phyloP scores from a whole-genome alignment of 148 eudicot species.

The Hydrangea macrophylla region DNA sequence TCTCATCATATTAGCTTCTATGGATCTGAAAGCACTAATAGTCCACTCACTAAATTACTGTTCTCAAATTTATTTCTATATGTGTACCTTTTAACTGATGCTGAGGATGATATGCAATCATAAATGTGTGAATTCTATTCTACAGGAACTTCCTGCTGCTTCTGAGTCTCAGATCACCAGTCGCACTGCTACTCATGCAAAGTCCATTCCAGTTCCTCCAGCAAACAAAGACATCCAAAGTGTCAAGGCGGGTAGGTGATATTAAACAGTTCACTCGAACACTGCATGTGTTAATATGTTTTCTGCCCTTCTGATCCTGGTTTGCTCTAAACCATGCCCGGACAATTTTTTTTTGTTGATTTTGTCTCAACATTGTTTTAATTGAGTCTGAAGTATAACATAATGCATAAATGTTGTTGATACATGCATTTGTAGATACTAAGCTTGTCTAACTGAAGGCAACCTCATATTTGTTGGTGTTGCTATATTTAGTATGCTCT shows the following conservation, averaged over 20 bases:
- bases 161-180: constrained; percentile 2
- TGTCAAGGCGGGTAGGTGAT: constrained; percentile 11
- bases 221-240: background rate
- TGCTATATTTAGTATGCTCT: too few relatives aligned
- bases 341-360: background rate
- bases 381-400: background rate
- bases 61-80: background rate
- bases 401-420: background rate
- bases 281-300: background rate
- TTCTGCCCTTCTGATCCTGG: background rate
- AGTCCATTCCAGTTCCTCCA: constrained; percentile 5
- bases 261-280: background rate
- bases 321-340: background rate
- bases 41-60: background rate
- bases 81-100: background rate
- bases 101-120: background rate
- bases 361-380: background rate
- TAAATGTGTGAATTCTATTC: background rate
- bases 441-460: background rate
- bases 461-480: too few relatives aligned
- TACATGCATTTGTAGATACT: background rate
- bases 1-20: background rate
- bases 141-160: constrained; percentile 18
- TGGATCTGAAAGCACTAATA: background rate
- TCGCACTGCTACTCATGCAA: constrained; percentile 8